Evolutionary conservation across 1,284 basidiomycete genomes (phyloP).

Genomic region (Anthracocystis walkeri): DNA sequence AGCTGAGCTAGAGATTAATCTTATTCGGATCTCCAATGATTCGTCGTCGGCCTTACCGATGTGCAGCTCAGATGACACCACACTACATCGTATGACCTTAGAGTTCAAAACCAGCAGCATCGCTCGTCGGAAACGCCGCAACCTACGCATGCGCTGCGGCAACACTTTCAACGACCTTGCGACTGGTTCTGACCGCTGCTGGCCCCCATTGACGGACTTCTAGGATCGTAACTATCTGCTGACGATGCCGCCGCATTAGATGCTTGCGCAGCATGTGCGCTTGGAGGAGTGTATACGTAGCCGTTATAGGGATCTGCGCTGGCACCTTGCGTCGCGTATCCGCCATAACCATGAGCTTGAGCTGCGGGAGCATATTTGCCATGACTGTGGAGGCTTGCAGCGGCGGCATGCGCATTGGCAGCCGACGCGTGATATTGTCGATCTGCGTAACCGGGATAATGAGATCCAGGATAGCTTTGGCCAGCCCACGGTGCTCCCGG

Average conservation of each 20-base stretch:
- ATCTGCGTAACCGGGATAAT: constrained; percentile 33
- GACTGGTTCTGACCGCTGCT: constrained; percentile 11
- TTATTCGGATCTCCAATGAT: no score
- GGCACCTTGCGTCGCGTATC: constrained; percentile 14
- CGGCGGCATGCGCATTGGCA: constrained; percentile 4
- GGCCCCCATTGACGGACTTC: constrained; percentile 33
- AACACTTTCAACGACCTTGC: constrained; percentile 3
- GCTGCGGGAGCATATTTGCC: constrained; percentile 15
- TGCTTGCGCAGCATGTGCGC: constrained; percentile 11
- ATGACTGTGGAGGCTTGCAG: constrained; percentile 2
- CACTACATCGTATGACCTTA: no score
- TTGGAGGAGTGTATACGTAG: constrained; percentile 21
- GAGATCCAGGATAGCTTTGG: constrained; percentile 28
- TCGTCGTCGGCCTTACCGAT: no score
- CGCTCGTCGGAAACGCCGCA: no score
- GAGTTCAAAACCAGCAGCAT: no score
- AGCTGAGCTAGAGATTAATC: no score
- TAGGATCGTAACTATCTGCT: constrained; percentile 40
- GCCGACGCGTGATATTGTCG: constrained; percentile 11
- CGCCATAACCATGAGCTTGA: constrained; percentile 14
- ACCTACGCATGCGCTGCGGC: neutral
- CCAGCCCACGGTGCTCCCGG: constrained; percentile 11
- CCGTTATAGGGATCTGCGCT: constrained; percentile 25
- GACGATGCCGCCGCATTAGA: constrained; percentile 9
- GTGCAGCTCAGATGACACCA: no score